Percentiles rank a stretch among this genome's conserved stretches.
Conservation (phyloP, 352 stramenopile species). For the Globisporangium uncinulatum region DNA sequence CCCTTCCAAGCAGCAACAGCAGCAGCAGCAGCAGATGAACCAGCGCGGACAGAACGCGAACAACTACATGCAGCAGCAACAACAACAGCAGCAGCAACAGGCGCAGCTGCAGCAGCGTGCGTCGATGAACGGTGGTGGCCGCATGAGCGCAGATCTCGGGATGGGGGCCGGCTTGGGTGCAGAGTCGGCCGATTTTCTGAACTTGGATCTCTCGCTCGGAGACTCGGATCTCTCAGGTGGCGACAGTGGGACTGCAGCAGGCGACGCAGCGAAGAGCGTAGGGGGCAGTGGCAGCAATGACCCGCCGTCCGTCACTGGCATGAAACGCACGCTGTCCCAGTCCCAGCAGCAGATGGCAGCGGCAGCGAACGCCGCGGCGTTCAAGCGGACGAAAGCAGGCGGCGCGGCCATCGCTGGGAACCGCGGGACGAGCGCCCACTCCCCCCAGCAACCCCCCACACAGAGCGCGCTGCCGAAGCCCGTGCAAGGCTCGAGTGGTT, state of each 20-base stretch:
- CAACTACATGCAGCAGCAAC: conserved; percentile 28
- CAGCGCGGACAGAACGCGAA: conserved; percentile 15
- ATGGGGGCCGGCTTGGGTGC: conserved; percentile 30
- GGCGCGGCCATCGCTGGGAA: conserved; percentile 17
- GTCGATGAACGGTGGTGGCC: conserved; percentile 31
- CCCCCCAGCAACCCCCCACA: conserved; percentile 31
- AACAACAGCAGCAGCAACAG: conserved; percentile 37
- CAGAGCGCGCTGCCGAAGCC: conserved; percentile 66
- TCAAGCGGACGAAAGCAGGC: conserved; percentile 78
- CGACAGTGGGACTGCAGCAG: conserved; percentile 8
- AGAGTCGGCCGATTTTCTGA: conserved; percentile 78
- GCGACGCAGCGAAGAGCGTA: conserved; percentile 29
- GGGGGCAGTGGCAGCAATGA: conserved; percentile 12
- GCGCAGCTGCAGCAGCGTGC: conserved; percentile 32
- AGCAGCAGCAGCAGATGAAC: conserved; percentile 49
- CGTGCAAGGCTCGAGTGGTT: conserved; percentile 54
- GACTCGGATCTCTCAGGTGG: conserved; percentile 51
- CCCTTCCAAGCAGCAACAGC: conserved; percentile 21
- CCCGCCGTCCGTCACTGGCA: conserved; percentile 25
- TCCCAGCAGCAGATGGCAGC: conserved; percentile 80
- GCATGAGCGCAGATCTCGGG: conserved; percentile 51
- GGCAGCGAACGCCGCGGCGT: conserved; percentile 69
- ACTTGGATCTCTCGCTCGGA: conserved; percentile 67
- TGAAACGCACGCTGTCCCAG: conserved; percentile 73
- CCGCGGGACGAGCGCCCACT: conserved; percentile 36